A percentile compares a stretch with the other conserved stretches of the same genome.
These are phyloP conservation scores for Fusarium nodosum DNA, from an alignment of 2,329 filamentous ascomycete genomes.

Conservation along the genomic window DNA sequence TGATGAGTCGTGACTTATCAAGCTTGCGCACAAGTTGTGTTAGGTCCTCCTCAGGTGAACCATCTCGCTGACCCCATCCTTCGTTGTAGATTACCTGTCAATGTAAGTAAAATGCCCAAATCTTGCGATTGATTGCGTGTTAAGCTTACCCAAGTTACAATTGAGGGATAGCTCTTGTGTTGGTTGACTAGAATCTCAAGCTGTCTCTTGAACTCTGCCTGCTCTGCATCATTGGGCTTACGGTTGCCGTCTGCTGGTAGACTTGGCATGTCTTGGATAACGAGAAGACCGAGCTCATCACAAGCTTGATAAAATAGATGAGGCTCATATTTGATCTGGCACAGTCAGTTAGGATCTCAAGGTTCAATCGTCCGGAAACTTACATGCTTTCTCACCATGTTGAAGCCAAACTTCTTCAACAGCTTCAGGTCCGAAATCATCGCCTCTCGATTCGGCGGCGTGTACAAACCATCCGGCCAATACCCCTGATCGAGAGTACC, in stretches of 20 bases:
- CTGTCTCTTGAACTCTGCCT: constrained; percentile 75
- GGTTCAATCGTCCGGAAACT: constrained; percentile 40
- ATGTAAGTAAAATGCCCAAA: not conserved
- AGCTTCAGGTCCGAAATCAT: constrained; percentile 76
- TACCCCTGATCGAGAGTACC: constrained; percentile 79
- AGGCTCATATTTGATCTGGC: constrained; percentile 74
- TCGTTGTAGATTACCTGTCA: constrained; percentile 37
- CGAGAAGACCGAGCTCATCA: constrained; percentile 73
- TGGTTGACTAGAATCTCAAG: constrained; percentile 72
- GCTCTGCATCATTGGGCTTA: constrained; percentile 62
- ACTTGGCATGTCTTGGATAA: constrained; percentile 81
- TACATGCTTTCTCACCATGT: constrained; percentile 79
- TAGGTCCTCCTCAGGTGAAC: constrained; percentile 63
- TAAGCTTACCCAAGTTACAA: constrained; percentile 27
- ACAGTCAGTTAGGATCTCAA: rapidly evolving
- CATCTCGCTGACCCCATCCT: constrained; percentile 31
- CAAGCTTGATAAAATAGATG: constrained; percentile 77
- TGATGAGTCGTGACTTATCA: constrained; percentile 74
- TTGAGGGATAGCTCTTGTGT: constrained; percentile 38
- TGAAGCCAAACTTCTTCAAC: constrained; percentile 76
- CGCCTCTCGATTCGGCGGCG: constrained; percentile 74
- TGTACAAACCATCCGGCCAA: constrained; percentile 78
- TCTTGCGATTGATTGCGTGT: rapidly evolving
- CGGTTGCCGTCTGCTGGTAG: constrained; percentile 54
- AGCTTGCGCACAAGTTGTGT: constrained; percentile 67